These are phyloP conservation scores for Cunninghamia lanceolata DNA, from an alignment of 75 land plant genomes.

Conservation along the genomic window DNA sequence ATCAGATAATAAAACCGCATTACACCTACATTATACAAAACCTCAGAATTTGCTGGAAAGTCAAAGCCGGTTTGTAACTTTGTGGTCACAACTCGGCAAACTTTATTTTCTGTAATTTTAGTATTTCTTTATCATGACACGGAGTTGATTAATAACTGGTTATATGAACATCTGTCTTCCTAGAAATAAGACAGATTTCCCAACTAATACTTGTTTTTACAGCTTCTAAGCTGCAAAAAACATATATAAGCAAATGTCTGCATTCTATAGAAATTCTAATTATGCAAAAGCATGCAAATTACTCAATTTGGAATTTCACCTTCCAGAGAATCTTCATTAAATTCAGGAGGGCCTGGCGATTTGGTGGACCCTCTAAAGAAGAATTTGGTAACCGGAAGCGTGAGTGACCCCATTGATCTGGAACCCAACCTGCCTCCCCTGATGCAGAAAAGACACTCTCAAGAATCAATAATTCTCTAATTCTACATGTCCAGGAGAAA, in stretches of 20 bases:
- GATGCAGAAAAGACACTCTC: constrained; percentile 9
- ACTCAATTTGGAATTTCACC: constrained; percentile 27
- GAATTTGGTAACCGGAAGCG: constrained; percentile 50
- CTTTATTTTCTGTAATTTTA: background rate
- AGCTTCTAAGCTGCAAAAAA: background rate
- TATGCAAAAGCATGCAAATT: background rate
- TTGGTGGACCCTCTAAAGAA: constrained; percentile 50
- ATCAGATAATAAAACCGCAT: background rate
- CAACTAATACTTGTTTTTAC: background rate
- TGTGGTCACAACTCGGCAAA: background rate
- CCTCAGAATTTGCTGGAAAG: background rate
- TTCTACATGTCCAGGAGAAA: background rate
- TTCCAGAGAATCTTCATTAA: constrained; percentile 84
- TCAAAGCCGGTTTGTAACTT: background rate
- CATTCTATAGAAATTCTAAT: background rate
- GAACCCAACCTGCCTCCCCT: constrained; percentile 98
- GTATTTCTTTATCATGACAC: background rate
- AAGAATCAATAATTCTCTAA: background rate
- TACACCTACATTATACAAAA: background rate
- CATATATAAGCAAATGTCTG: background rate
- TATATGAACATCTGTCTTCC: background rate
- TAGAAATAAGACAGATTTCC: background rate
- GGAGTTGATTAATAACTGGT: background rate
- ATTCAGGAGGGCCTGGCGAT: constrained; percentile 61
- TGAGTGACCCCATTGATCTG: constrained; percentile 81